Conservation (phyloP, 257 asterid genomes). For the Verbascum thapsus region DNA sequence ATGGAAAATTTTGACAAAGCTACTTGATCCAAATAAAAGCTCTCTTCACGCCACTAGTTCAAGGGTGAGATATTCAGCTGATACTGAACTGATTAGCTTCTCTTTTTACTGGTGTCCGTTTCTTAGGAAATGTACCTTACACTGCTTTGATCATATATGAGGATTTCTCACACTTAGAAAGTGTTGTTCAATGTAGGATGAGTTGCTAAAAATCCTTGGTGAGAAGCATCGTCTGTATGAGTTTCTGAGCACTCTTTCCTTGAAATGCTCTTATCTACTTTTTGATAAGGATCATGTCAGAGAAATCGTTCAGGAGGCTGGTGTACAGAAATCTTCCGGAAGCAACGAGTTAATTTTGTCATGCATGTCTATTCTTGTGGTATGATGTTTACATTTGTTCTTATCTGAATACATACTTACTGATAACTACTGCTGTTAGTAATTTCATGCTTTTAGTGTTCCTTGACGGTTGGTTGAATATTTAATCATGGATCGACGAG, state of each 20-base stretch:
- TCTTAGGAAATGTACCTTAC: slow-evolving; percentile 17
- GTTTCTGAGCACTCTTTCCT: slow-evolving; percentile 70
- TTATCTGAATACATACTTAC: slow-evolving; percentile 15
- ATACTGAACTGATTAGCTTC: slow-evolving; percentile 20
- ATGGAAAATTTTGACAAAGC: slow-evolving; percentile 62
- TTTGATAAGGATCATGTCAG: slow-evolving; percentile 83
- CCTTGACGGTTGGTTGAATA: slow-evolving; percentile 8
- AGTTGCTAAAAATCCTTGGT: slow-evolving; percentile 68
- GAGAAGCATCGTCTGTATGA: slow-evolving; percentile 79
- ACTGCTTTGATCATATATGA: slow-evolving; percentile 24
- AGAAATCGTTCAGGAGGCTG: slow-evolving; percentile 83
- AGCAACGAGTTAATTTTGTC: slow-evolving; percentile 67
- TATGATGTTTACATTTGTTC: slow-evolving; percentile 37
- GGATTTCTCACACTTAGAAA: slow-evolving; percentile 35
- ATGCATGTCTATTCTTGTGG: slow-evolving; percentile 98
- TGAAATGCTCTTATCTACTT: slow-evolving; percentile 87
- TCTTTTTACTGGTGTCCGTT: slow-evolving; percentile 22
- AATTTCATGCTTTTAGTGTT: slow-evolving; percentile 17
- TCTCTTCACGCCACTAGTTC: slow-evolving; percentile 54
- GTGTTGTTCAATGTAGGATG: slow-evolving; percentile 69
- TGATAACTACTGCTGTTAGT: slow-evolving; percentile 23
- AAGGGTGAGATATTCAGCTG: slow-evolving; percentile 60
- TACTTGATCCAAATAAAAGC: slow-evolving; percentile 76
- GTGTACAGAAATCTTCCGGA: slow-evolving; percentile 70
- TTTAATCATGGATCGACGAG: slow-evolving; percentile 23